phyloP scores from a whole-genome alignment of 306 rosid genomes.

The Begonia masoniana region DNA sequence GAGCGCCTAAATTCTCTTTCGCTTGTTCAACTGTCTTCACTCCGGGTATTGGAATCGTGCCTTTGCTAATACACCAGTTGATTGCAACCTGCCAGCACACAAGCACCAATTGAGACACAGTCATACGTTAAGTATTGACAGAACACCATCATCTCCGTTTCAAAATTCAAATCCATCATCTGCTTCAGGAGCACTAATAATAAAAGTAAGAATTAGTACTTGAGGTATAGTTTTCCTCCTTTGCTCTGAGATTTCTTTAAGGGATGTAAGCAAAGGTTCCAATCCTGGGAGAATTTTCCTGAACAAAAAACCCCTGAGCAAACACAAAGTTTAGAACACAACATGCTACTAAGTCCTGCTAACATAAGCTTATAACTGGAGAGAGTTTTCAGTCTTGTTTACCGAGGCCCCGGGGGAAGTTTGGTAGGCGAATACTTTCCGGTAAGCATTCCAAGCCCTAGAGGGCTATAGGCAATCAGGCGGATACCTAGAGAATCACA shows the following conservation, averaged over 20 bases:
- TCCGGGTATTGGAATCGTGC: conserved; percentile 82
- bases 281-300: conserved; percentile 85
- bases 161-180: neutral
- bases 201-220: conserved; percentile 16
- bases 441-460: conserved; percentile 98
- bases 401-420: conserved; percentile 90
- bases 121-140: too few species aligned
- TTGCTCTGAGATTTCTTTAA: conserved; percentile 45
- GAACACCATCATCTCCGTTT: neutral
- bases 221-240: conserved; percentile 73
- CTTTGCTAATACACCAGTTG: conserved; percentile 90
- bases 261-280: conserved; percentile 55
- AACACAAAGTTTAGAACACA: too few species aligned
- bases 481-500: conserved; percentile 81
- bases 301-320: conserved; percentile 54
- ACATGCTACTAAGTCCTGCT: too few species aligned
- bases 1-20: conserved; percentile 78
- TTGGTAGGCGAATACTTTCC: conserved; percentile 73
- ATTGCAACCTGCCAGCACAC: conserved; percentile 62
- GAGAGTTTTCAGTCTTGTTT: neutral
- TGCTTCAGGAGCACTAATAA: neutral
- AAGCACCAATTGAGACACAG: neutral
- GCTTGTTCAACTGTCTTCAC: conserved; percentile 74
- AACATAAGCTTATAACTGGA: too few species aligned
- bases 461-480: conserved; percentile 84